These are phyloP conservation scores for Neckera pumila DNA, from an alignment of 225 moss, liverwort and hornwort species.

Conservation along the genomic window DNA sequence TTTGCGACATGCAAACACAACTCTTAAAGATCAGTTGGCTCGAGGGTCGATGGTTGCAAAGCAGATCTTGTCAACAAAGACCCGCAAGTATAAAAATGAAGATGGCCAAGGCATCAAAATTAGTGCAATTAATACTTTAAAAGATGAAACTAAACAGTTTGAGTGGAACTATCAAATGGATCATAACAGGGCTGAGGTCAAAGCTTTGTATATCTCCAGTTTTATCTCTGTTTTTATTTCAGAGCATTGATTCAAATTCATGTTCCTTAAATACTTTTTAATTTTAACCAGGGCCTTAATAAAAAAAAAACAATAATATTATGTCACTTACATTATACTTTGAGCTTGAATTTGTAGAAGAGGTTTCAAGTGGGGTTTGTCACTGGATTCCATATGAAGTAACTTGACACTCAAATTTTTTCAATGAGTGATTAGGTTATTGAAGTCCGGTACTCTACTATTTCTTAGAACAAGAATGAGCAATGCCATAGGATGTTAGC, in stretches of 20 bases:
- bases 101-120: rapidly evolving
- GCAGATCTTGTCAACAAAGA: rapidly evolving
- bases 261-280: neutral
- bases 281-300: neutral
- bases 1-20: neutral
- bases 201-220: neutral
- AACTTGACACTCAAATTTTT: neutral
- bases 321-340: rapidly evolving
- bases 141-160: neutral
- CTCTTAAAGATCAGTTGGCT: neutral
- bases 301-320: neutral
- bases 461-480: rapidly evolving
- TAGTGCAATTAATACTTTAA: neutral
- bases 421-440: neutral
- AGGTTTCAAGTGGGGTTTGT: neutral
- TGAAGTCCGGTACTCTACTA: neutral
- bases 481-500: neutral
- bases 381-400: neutral
- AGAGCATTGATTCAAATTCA: neutral
- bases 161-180: neutral
- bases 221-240: no score
- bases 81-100: no score
- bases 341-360: neutral
- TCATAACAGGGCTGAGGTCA: neutral
- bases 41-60: rapidly evolving